phyloP scores from a whole-genome alignment of 1,284 basidiomycete genomes.

The Mycena citricolor region DNA sequence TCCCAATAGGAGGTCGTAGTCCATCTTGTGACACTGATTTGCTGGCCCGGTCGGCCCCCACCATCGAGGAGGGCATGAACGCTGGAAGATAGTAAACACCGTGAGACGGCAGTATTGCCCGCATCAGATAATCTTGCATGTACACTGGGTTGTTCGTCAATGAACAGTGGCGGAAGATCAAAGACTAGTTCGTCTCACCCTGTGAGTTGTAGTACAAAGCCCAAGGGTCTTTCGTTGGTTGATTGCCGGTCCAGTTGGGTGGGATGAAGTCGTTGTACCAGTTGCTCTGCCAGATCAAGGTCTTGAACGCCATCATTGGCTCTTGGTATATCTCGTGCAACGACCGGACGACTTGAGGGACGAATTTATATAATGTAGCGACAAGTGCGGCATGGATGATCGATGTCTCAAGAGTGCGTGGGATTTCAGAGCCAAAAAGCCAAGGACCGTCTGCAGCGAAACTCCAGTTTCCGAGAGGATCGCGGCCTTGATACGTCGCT shows the following conservation, averaged over 20 bases:
- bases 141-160: conserved; percentile 49
- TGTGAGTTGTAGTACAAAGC: conserved; percentile 50
- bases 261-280: conserved; percentile 32
- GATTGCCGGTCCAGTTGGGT: conserved; percentile 1
- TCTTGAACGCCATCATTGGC: conserved; percentile 27
- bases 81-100: conserved; percentile 36
- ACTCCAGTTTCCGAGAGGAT: conserved; percentile 38
- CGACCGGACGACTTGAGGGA: conserved; percentile 41
- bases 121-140: conserved; percentile 41
- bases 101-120: conserved; percentile 33
- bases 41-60: conserved; percentile 5
- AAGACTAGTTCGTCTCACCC: conserved; percentile 33
- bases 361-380: conserved; percentile 39
- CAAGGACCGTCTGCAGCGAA: conserved; percentile 29
- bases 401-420: conserved; percentile 20
- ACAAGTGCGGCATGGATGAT: conserved; percentile 46
- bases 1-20: conserved; percentile 14
- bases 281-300: conserved; percentile 44
- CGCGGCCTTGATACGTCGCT: conserved; percentile 38
- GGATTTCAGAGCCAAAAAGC: conserved; percentile 22
- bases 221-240: conserved; percentile 41
- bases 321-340: conserved; percentile 34
- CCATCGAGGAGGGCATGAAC: conserved; percentile 20
- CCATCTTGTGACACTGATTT: conserved; percentile 22
- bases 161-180: conserved; percentile 5